Conservation (phyloP, 164 flowering plant genomes). For the Buxus sempervirens region DNA sequence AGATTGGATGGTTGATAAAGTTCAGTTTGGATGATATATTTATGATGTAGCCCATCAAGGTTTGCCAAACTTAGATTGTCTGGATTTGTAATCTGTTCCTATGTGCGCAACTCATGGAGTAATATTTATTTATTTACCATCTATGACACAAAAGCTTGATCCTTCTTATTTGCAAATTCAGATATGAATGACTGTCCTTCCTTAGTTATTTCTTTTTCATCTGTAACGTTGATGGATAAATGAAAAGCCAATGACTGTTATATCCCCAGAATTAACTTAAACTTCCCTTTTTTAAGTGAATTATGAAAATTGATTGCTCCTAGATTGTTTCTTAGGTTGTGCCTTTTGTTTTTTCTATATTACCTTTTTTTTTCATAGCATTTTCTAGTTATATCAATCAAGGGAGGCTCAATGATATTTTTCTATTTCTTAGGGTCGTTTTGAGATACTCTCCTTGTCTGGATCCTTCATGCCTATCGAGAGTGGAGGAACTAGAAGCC, state of each 20-base stretch:
- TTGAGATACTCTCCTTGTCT: constrained; percentile 94
- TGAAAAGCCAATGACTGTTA: neutral
- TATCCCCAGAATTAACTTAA: neutral
- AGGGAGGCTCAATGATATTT: neutral
- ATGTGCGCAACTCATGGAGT: too few relatives aligned
- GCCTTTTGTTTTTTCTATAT: neutral
- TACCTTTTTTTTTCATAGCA: neutral
- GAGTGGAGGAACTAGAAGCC: constrained; percentile 82
- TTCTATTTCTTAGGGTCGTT: constrained; percentile 71
- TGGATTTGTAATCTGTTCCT: too few relatives aligned
- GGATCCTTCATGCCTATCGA: constrained; percentile 95
- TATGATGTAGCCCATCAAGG: too few relatives aligned
- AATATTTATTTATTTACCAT: too few relatives aligned
- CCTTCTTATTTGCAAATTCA: too few relatives aligned
- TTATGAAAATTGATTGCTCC: neutral
- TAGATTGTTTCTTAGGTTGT: neutral
- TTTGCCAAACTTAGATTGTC: too few relatives aligned
- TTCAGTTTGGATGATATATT: too few relatives aligned
- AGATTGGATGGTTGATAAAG: too few relatives aligned
- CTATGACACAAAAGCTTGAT: too few relatives aligned
- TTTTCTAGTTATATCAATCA: neutral
- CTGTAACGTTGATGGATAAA: neutral
- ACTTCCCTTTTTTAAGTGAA: neutral
- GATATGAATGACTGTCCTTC: neutral
- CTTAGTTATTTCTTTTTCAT: neutral